Evolutionary conservation across 2,329 filamentous ascomycete species (phyloP), one percentile per base, ranked within the genome.

Genomic region (Botrytis medusae): DNA sequence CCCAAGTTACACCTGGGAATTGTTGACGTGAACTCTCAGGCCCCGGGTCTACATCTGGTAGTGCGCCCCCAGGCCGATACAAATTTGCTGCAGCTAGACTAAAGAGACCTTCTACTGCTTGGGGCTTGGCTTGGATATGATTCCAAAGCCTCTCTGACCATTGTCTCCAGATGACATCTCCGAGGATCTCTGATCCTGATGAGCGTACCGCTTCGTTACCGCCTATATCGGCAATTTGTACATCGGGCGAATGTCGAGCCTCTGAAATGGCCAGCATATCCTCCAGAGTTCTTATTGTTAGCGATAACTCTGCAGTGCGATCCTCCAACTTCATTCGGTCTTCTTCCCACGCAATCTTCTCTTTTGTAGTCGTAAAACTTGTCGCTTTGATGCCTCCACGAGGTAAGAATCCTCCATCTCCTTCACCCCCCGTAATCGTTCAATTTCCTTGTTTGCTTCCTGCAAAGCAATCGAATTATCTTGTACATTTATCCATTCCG

Each of bases 31-130:
- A 4, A 34, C 48, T 68, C 20, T 68, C 46, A 9, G 34, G 25
- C 25, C 65, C 25, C 10, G 34, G 65, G 25, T 57, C 25, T n/a
- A 37, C 18, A 57, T 68, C 65, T 42, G 48, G 65, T 20, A 57
- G 40, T 12, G 34, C 65, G 8, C 48, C 65, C 14, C 65, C 34
- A 5, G 65, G 48, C 20, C 63, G 71, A 32, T 67, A 67, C 20
- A 72, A 34, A 60, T 72, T 69, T 40, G 71, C 65, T n/a, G n/a
- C n/a, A 16, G 71, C 71, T 18, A 72, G 63, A n/a, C 9, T 4
- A 32, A 69, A 72, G 25, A 72, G 42, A 37, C 32, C 71, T 18
- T 62, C 40, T 14, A 72, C 63, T 40, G 68, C 71, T 22, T 29
- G 25, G 32, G 71, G 63, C 16, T 69, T 40, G 8, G n/a, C n/a